Percentiles rank a stretch among this genome's conserved stretches.
phyloP scores from a whole-genome alignment of 2,329 filamentous ascomycete species.

The Fusarium temperatum region DNA sequence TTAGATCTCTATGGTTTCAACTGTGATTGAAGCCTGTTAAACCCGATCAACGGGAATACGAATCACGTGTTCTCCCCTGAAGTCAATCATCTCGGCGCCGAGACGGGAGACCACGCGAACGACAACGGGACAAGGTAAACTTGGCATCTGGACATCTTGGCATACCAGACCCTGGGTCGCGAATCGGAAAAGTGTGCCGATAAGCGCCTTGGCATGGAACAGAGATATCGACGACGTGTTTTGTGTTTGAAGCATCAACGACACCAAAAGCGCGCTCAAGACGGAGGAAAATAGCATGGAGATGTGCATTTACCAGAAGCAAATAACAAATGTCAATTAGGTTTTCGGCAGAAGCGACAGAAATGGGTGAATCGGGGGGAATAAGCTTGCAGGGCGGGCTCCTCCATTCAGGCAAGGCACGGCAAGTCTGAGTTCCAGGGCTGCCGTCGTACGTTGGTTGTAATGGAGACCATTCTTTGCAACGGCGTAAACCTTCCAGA shows the following conservation, averaged over 20 bases:
- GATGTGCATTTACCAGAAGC: background rate
- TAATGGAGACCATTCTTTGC: conserved; percentile 9
- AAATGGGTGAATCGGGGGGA: background rate
- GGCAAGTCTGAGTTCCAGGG: conserved; percentile 7
- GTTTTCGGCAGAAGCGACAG: background rate
- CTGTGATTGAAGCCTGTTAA: background rate
- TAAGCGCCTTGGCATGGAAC: conserved; percentile 39
- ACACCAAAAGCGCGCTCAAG: background rate
- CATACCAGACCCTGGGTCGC: conserved; percentile 32
- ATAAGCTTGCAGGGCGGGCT: background rate
- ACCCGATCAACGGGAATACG: background rate
- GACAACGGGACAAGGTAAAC: conserved; percentile 25
- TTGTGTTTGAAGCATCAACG: background rate
- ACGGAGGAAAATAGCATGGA: background rate
- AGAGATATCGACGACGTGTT: conserved; percentile 18
- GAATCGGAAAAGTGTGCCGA: conserved; percentile 42
- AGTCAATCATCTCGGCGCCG: conserved; percentile 1
- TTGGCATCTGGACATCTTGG: conserved; percentile 35
- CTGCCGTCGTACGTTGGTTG: conserved; percentile 14
- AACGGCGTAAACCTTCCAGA: conserved; percentile 1
- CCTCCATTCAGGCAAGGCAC: background rate
- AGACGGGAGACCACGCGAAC: conserved; percentile 26
- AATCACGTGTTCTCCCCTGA: conserved; percentile 18
- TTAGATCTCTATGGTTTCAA: background rate
- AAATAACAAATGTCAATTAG: conserved; percentile 1